Base-by-base conservation (phyloP, 1,139 yeast species). In the Taphrina flavorubra region DNA sequence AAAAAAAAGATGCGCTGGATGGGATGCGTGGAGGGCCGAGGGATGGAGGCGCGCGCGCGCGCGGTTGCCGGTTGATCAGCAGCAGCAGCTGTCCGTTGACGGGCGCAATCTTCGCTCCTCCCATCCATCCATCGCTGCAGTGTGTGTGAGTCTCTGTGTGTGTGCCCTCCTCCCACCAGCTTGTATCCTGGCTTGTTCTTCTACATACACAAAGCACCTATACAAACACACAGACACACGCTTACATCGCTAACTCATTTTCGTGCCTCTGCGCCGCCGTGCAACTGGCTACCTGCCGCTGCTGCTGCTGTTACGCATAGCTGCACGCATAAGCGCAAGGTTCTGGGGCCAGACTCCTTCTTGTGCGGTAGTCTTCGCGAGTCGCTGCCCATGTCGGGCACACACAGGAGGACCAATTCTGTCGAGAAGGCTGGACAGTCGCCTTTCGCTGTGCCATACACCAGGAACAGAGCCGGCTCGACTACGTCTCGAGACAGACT, bases 381-480 rank as follows among this genome's bases (percentile, higher is more conserved):
- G 47, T 13, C 47, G n/a, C n/a, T 44, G 47, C 16, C 58, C 25
- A 63, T 55, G 67, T 34, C 61, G 36, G 67, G 53, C 51, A 58
- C 56, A 11, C 67, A 63, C 39, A 42, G 51, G 47, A 42, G 67
- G 31, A 31, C 61, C 18, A 53, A 46, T 25, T 63, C 67, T 8
- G 36, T 36, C 55, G 67, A 63, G 37, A 63, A 63, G 47, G 47
- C 57, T 10, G 25, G 42, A 8, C 51, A 42, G 53, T 61, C 65
- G 1, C 44, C 62, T 63, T 57, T 57, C 53, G 53, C 68, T 16
- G 58, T 59, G 7, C 68, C 68, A 18, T 65, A 65, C 31, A 18
- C 64, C 16, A 49, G 68, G n/a, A 57, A 42, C 1, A 36, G 68
- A 37, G 64, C 68, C 25, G 68, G 58, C 20, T 61, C 65, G 31